Evolutionary conservation across 176 grass and related monocot species (phyloP).

Genomic region (Carex scoparia): DNA sequence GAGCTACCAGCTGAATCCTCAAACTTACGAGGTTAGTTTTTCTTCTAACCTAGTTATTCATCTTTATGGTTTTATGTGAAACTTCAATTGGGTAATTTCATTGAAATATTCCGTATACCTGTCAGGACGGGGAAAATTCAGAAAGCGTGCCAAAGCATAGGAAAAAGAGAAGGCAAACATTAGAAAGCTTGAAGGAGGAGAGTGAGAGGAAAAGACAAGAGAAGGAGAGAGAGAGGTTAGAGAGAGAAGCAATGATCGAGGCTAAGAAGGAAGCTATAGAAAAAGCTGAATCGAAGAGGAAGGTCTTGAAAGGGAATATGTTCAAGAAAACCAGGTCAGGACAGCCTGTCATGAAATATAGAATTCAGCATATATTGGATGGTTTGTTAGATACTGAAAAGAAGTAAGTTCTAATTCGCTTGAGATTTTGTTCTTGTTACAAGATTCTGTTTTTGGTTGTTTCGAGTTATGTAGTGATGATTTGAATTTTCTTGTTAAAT

Average conservation of each 20-base stretch:
- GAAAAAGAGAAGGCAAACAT: conserved; percentile 35
- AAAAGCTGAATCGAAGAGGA: conserved; percentile 52
- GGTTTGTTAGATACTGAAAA: conserved; percentile 49
- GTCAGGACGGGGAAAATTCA: conserved; percentile 33
- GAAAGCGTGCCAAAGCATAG: conserved; percentile 28
- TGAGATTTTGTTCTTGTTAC: neutral
- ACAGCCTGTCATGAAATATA: conserved; percentile 82
- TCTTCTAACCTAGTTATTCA: neutral
- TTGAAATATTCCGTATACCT: neutral
- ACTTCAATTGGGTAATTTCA: neutral
- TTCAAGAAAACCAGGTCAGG: conserved; percentile 89
- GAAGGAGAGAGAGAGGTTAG: conserved; percentile 61
- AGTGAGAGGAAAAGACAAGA: conserved; percentile 67
- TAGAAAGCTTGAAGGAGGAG: conserved; percentile 61
- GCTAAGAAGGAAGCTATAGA: conserved; percentile 46
- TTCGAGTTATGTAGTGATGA: neutral
- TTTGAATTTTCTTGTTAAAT: neutral
- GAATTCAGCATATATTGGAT: conserved; percentile 77
- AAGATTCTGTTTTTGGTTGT: neutral
- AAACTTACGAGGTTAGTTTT: conserved; percentile 40
- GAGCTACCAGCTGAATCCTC: conserved; percentile 17
- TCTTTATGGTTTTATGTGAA: neutral
- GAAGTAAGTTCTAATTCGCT: conserved; percentile 22
- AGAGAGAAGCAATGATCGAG: conserved; percentile 46
- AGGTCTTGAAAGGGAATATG: conserved; percentile 64